Conservation (phyloP, 495 filamentous ascomycete species). For the Xylaria longipes region DNA sequence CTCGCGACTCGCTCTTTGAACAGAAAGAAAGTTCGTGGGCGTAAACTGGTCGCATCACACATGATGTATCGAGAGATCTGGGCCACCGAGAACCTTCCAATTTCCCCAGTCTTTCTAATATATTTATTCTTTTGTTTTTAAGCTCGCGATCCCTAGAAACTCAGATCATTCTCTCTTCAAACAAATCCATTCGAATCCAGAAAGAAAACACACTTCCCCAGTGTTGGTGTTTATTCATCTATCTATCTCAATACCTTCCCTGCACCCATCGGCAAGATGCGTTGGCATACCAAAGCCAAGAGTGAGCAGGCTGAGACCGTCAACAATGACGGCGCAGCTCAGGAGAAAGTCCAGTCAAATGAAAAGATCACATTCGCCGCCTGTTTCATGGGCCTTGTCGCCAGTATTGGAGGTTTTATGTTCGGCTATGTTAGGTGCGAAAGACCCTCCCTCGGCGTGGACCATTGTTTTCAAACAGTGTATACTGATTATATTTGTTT, state of each 20-base stretch:
- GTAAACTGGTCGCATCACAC: not conserved
- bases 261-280: not conserved
- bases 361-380: slow-evolving; percentile 45
- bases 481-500: not conserved
- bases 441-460: slow-evolving; percentile 34
- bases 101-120: not conserved
- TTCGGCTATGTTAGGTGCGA: slow-evolving; percentile 75
- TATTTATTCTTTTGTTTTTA: not conserved
- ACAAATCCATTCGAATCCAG: not conserved
- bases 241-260: not conserved
- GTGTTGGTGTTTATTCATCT: not conserved
- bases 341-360: slow-evolving; percentile 1
- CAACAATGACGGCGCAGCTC: not conserved
- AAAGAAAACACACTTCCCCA: not conserved
- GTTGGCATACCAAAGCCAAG: slow-evolving; percentile 9
- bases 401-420: slow-evolving; percentile 80
- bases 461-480: not conserved
- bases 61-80: slow-evolving; percentile 9
- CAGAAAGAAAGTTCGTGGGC: not conserved
- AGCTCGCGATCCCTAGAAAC: slow-evolving; percentile 6
- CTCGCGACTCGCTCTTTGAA: slow-evolving; percentile 6
- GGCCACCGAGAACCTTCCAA: not conserved
- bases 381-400: slow-evolving; percentile 50
- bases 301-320: slow-evolving; percentile 5
- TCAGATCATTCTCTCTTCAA: not conserved